Evolutionary conservation across 2,329 filamentous ascomycete genomes (phyloP), one percentile per base, ranked within the genome.

Genomic region (Pseudogymnoascus sp.): DNA sequence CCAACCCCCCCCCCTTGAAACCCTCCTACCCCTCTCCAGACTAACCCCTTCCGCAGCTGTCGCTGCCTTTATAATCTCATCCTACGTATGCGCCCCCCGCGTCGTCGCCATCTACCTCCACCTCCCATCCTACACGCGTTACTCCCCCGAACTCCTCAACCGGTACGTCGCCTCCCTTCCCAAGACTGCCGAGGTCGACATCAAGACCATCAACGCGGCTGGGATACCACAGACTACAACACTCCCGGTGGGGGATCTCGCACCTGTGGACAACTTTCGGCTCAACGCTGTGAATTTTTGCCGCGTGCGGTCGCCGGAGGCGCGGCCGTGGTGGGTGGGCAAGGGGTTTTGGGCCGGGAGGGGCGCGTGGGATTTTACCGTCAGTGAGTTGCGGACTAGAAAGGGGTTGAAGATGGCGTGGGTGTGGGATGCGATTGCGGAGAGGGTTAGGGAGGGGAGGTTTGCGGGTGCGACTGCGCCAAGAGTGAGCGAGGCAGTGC

Each of bases 31-130:
- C 50, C 1, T n/a, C 21, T 53, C 53, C 63, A 60, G 56, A 21
- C 50, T 63, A 69, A 63, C 64, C 31, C 37, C 11, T 67, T 4
- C 60, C 88, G 85, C 3, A 61, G 37, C 59, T 19, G 24, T 86
- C 63, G 75, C 82, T 59, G 70, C 83, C 61, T 84, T 81, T 65
- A 85, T 87, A 68, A 72, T 87, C 38, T 74, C 89, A 7, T 90
- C 90, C 2, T 77, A 91, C 69, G 64, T 84, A 37, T 84, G 86
- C 70, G 80, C 91, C 21, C 88, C 90, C 2, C 90, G 89, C 70
- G 89, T 93, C 6, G 85, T 86, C 42, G 86, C 86, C 70, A 80
- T 95, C 65, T 85, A 89, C 73, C 76, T 95, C 60, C 82, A 83
- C 21, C 79, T 93, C 1, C 91, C 91, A 0, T 73, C 78, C 0